A percentile compares a stretch with the other conserved stretches of the same genome.
These are phyloP conservation scores for Suillus luteus DNA, from an alignment of 768 basidiomycete species.

Conservation along the genomic window DNA sequence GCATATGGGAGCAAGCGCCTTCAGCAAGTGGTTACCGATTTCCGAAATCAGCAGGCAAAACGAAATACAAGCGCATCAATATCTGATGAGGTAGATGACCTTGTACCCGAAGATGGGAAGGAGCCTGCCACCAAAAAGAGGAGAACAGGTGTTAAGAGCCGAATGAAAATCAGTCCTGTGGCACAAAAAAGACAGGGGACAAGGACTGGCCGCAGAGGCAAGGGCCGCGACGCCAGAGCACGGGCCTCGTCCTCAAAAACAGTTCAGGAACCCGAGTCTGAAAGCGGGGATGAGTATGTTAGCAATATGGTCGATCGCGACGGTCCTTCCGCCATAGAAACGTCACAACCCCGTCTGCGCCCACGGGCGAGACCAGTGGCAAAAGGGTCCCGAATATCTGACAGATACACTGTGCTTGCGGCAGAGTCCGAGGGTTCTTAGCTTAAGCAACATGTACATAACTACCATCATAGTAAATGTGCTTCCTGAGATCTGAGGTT, in stretches of 20 bases:
- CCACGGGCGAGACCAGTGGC: constrained; percentile 42
- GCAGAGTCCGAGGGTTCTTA: constrained; percentile 9
- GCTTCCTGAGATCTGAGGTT: background rate
- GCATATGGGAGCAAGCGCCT: constrained; percentile 86
- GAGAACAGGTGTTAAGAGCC: constrained; percentile 21
- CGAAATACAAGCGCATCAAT: constrained; percentile 18
- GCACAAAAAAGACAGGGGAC: background rate
- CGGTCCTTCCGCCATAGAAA: constrained; percentile 4
- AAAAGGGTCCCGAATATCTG: constrained; percentile 11
- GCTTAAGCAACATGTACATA: constrained; percentile 3
- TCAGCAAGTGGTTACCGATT: constrained; percentile 83
- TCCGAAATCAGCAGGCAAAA: constrained; percentile 51
- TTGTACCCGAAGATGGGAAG: constrained; percentile 28
- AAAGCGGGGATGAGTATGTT: constrained; percentile 23
- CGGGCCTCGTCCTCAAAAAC: background rate
- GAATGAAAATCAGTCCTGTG: background rate
- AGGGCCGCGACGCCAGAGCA: background rate
- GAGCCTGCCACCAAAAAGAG: constrained; percentile 36
- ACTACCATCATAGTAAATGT: background rate
- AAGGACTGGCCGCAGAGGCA: constrained; percentile 6
- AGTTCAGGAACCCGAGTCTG: constrained; percentile 16
- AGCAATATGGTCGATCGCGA: constrained; percentile 16
- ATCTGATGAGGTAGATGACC: constrained; percentile 25
- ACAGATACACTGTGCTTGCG: constrained; percentile 8
- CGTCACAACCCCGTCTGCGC: constrained; percentile 37